Base-by-base conservation (phyloP, 2,329 filamentous ascomycete genomes). In the Emmonsia crescens region DNA sequence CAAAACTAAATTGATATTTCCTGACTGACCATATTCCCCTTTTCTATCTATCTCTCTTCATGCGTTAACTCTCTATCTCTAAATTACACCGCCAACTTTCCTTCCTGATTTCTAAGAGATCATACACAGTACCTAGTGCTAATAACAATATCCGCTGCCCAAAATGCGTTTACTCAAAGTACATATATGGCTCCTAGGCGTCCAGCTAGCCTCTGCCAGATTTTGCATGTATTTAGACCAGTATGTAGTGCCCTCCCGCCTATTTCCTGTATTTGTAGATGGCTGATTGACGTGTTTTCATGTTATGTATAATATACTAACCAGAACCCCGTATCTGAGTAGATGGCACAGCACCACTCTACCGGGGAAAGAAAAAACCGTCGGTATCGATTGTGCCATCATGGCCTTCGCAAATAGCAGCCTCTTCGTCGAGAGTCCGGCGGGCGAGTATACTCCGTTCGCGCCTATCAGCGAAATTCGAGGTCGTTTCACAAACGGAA, bases 321-420 rank as follows among this genome's bases (percentile, higher is more conserved):
- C 2, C 0, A 42, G 51, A 12, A 31, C 0, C 1, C 10, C 36
- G 1, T 16, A n/a, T 1, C 24, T 0, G 1, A 6, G n/a, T 21
- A 80, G 78, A 69, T 80, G 71, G 61, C 78, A 82, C 62, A 74
- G 65, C 0, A 63, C 64, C 2, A 69, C 66, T 14, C 69, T 79
- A 0, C 79, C 74, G 0, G 63, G 67, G 10, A 62, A 60, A 8
- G 60, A 71, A 19, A 62, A 71, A 29, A 79, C 78, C 0, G 66
- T 73, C 1, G 73, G 77, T 31, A 76, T 85, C 65, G 83, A 79
- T 29, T 78, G 84, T 66, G 82, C 83, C 36, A 78, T 82, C 63
- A 80, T 83, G 64, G 77, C 78, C 1, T 85, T 85, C 64, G 82
- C 83, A 57, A 75, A 75, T 58, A 80, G 80, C 0, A 74, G 75